Percentiles rank a stretch among this genome's conserved stretches.
phyloP scores from a whole-genome alignment of 805 yeast species.

The Pichia deserticola region DNA sequence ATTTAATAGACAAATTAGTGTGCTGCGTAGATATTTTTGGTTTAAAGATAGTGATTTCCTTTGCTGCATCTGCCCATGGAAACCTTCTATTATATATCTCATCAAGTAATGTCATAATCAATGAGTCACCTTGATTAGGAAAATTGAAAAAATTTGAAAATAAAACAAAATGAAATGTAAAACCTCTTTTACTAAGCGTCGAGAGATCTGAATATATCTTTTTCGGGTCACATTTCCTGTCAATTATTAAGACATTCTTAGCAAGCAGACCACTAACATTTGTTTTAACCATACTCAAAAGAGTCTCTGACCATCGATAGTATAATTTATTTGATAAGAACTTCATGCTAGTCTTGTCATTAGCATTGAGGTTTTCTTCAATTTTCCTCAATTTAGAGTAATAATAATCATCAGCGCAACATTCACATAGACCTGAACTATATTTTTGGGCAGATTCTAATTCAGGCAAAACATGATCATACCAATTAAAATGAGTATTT shows the following conservation, averaged over 20 bases:
- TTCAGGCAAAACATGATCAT: neutral
- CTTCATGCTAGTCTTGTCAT: no score
- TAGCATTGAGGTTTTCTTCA: no score
- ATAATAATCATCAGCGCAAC: no score
- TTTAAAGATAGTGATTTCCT: neutral
- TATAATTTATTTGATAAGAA: no score
- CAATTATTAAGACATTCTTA: neutral
- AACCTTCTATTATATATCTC: slow-evolving; percentile 3
- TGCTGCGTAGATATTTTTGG: neutral
- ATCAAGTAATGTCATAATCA: neutral
- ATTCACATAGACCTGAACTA: no score
- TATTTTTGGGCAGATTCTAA: neutral
- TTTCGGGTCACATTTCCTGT: neutral
- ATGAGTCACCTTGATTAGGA: no score
- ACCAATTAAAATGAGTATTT: slow-evolving; percentile 1
- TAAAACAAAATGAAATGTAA: neutral
- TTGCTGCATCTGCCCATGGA: neutral
- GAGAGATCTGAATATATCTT: neutral
- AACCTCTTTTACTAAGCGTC: neutral
- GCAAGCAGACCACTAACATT: no score
- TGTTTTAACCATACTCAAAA: no score
- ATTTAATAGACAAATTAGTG: neutral
- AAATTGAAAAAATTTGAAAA: no score
- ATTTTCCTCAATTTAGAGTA: neutral
- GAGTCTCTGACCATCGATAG: neutral